Evolutionary conservation across 805 yeast genomes (phyloP).

Genomic region (Candida orba): DNA sequence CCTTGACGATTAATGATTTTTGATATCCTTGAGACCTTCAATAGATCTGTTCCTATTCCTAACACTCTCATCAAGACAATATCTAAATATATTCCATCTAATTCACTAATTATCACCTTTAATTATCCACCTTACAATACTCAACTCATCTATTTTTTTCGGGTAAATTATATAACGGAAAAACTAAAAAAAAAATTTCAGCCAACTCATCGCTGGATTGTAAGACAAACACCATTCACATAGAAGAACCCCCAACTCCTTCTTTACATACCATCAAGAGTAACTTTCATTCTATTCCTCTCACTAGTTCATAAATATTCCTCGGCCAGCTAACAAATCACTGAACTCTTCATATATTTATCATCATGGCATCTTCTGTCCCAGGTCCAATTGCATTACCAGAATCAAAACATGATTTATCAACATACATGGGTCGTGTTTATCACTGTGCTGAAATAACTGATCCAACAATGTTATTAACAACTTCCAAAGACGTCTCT

Average conservation of each 20-base stretch:
- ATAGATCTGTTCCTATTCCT: constrained; percentile 33
- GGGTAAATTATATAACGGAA: no score
- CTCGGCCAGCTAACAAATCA: background rate
- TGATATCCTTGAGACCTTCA: constrained; percentile 39
- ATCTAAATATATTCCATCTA: background rate
- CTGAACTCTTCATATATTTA: background rate
- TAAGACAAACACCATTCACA: no score
- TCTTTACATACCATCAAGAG: no score
- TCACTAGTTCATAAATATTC: no score
- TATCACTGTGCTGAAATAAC: constrained; percentile 89
- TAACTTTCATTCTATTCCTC: no score
- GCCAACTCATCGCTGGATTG: no score
- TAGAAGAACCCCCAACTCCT: no score
- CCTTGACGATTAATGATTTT: constrained; percentile 32
- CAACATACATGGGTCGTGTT: constrained; percentile 90
- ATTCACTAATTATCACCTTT: no score
- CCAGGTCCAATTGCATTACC: constrained; percentile 80
- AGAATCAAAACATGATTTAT: constrained; percentile 67
- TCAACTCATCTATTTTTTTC: no score
- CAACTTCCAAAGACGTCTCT: constrained; percentile 55
- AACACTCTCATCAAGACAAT: constrained; percentile 2
- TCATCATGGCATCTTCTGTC: constrained; percentile 76
- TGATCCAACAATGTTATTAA: constrained; percentile 84
- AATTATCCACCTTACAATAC: no score
- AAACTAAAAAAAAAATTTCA: background rate